phyloP scores from a whole-genome alignment of 2,329 filamentous ascomycete genomes.

The Exophiala sp. region DNA sequence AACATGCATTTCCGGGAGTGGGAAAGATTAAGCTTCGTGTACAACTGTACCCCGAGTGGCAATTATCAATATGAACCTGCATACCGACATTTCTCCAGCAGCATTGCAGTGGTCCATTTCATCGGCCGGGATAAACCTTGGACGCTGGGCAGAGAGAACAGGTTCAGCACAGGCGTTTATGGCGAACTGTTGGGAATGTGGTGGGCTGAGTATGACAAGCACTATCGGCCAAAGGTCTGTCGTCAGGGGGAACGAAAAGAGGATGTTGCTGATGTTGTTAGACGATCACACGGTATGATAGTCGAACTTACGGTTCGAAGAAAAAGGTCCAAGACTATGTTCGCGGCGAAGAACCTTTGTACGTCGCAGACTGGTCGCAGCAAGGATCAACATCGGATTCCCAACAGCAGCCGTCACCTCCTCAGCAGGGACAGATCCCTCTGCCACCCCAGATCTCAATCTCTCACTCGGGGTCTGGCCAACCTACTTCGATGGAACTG shows the following conservation, averaged over 20 bases:
- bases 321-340: slow-evolving; percentile 41
- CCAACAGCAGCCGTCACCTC: slow-evolving; percentile 9
- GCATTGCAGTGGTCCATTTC: slow-evolving; percentile 87
- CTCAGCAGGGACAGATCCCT: slow-evolving; percentile 21
- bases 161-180: slow-evolving; percentile 58
- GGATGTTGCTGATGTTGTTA: slow-evolving; percentile 2
- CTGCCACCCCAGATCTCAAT: slow-evolving; percentile 11
- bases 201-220: slow-evolving; percentile 91
- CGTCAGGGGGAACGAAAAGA: neutral
- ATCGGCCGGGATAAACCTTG: slow-evolving; percentile 91
- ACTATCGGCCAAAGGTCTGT: slow-evolving; percentile 51
- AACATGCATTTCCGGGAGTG: slow-evolving; percentile 89
- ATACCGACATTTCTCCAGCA: slow-evolving; percentile 85
- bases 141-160: slow-evolving; percentile 57
- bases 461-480: slow-evolving; percentile 10
- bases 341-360: slow-evolving; percentile 40
- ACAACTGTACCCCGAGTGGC: slow-evolving; percentile 93
- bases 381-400: neutral
- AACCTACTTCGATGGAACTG: slow-evolving; percentile 35
- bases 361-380: slow-evolving; percentile 29
- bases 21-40: slow-evolving; percentile 86
- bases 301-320: slow-evolving; percentile 11
- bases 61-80: slow-evolving; percentile 97
- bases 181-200: slow-evolving; percentile 79
- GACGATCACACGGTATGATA: slow-evolving; percentile 15